phyloP scores from a whole-genome alignment of 2,329 filamentous ascomycete genomes.

The Sordariomycetes sp. region DNA sequence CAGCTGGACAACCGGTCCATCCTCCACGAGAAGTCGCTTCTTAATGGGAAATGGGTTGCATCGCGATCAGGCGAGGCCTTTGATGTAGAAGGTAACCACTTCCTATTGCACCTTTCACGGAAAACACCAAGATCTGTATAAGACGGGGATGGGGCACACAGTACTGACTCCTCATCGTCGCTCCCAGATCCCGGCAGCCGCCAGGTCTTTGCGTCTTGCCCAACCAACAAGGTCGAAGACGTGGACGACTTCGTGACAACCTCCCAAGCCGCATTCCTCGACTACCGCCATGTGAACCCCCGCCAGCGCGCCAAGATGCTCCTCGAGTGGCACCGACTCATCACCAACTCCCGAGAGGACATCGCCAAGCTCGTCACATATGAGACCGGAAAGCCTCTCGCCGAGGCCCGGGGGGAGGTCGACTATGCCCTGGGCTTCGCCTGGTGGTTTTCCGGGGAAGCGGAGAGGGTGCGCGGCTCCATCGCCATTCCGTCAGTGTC shows the following conservation, averaged over 20 bases:
- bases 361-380: slow-evolving; percentile 26
- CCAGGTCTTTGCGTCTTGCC: background rate
- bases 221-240: background rate
- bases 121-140: too few species aligned
- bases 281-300: background rate
- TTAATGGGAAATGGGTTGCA: background rate
- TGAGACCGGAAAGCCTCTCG: slow-evolving; percentile 47
- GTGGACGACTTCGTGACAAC: background rate
- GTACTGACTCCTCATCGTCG: background rate
- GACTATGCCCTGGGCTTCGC: slow-evolving; percentile 43
- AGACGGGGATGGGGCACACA: background rate
- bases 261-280: background rate
- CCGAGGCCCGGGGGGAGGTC: slow-evolving; percentile 42
- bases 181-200: background rate
- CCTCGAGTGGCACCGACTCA: slow-evolving; percentile 23
- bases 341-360: slow-evolving; percentile 23
- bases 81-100: background rate
- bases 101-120: background rate
- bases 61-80: background rate
- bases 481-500: slow-evolving; percentile 49
- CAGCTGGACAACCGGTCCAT: background rate
- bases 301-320: slow-evolving; percentile 11
- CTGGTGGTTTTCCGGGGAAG: slow-evolving; percentile 46
- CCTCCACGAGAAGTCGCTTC: background rate
- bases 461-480: slow-evolving; percentile 42